Evolutionary conservation across 495 filamentous ascomycete species (phyloP).

Genomic region (Copromyces sp.): DNA sequence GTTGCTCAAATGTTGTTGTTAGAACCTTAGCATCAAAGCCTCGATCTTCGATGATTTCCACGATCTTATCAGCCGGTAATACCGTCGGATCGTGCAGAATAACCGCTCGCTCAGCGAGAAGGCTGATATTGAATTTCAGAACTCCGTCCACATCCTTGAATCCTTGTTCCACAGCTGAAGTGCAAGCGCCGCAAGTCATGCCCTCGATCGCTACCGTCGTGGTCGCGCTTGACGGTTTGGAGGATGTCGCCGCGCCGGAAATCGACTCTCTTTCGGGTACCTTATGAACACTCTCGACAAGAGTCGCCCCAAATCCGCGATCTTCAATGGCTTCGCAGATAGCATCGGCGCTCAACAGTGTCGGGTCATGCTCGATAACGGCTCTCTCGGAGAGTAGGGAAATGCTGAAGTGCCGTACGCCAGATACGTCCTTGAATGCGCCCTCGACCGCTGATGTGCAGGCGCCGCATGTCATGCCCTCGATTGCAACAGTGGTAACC

Average conservation of each 20-base stretch:
- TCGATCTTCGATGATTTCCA: slow-evolving; percentile 81
- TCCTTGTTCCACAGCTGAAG: slow-evolving; percentile 75
- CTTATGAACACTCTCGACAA: slow-evolving; percentile 47
- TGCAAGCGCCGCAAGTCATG: slow-evolving; percentile 97
- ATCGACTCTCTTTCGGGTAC: slow-evolving; percentile 26
- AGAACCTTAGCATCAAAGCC: slow-evolving; percentile 86
- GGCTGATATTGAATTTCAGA: slow-evolving; percentile 82
- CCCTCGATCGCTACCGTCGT: slow-evolving; percentile 89
- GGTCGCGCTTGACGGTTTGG: slow-evolving; percentile 35
- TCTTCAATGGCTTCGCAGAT: slow-evolving; percentile 82
- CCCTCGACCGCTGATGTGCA: slow-evolving; percentile 86
- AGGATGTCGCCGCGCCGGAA: slow-evolving; percentile 3
- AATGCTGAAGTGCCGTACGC: slow-evolving; percentile 81
- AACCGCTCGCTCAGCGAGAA: slow-evolving; percentile 86
- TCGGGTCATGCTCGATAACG: slow-evolving; percentile 73
- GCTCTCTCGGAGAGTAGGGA: slow-evolving; percentile 87
- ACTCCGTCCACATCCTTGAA: slow-evolving; percentile 67
- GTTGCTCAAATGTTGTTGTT: slow-evolving; percentile 40
- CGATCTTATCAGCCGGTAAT: slow-evolving; percentile 61
- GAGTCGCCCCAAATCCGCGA: slow-evolving; percentile 75
- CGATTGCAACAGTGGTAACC: slow-evolving; percentile 74
- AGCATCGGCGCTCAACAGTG: slow-evolving; percentile 53
- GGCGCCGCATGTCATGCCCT: slow-evolving; percentile 95
- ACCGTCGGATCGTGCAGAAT: slow-evolving; percentile 67
- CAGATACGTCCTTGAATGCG: slow-evolving; percentile 67